A percentile compares a stretch with the other conserved stretches of the same genome.
phyloP scores from a whole-genome alignment of 805 yeast genomes.

The Kodamaea hsintzibuensis region DNA sequence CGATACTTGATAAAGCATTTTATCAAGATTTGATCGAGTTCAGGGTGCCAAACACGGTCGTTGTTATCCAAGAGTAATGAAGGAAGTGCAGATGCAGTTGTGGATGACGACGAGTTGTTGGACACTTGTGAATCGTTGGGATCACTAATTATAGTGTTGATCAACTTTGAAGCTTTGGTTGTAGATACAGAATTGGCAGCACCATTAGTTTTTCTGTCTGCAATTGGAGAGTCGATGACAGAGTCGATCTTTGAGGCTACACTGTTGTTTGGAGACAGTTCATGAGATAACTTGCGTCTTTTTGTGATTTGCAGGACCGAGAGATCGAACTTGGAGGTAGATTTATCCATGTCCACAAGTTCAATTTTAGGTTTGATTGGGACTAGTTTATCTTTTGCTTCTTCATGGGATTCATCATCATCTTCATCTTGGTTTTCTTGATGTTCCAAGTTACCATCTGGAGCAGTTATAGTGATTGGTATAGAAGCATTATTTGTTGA shows the following conservation, averaged over 20 bases:
- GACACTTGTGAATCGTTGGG: background rate
- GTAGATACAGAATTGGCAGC: background rate
- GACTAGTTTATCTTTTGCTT: background rate
- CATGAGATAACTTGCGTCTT: background rate
- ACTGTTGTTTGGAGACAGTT: conserved; percentile 36
- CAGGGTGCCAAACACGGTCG: conserved; percentile 34
- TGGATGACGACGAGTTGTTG: background rate
- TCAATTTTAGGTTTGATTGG: background rate
- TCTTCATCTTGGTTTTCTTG: background rate
- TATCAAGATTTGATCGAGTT: conserved; percentile 36
- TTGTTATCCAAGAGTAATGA: conserved; percentile 3
- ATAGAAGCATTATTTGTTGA: background rate
- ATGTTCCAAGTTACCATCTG: background rate
- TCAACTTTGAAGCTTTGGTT: conserved; percentile 3
- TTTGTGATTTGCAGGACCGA: conserved; percentile 1
- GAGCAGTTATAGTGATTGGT: conserved; percentile 1
- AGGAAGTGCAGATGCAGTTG: conserved; percentile 4
- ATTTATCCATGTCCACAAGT: background rate
- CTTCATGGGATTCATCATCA: background rate
- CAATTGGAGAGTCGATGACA: conserved; percentile 28
- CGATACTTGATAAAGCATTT: conserved; percentile 37
- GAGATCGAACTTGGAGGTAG: background rate
- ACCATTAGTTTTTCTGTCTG: conserved; percentile 7
- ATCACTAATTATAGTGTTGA: conserved; percentile 4
- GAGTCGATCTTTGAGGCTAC: conserved; percentile 38